A percentile compares a stretch with the other conserved stretches of the same genome.
Evolutionary conservation across 352 stramenopile species (phyloP).

Genomic region (Globisporangium radiosum): DNA sequence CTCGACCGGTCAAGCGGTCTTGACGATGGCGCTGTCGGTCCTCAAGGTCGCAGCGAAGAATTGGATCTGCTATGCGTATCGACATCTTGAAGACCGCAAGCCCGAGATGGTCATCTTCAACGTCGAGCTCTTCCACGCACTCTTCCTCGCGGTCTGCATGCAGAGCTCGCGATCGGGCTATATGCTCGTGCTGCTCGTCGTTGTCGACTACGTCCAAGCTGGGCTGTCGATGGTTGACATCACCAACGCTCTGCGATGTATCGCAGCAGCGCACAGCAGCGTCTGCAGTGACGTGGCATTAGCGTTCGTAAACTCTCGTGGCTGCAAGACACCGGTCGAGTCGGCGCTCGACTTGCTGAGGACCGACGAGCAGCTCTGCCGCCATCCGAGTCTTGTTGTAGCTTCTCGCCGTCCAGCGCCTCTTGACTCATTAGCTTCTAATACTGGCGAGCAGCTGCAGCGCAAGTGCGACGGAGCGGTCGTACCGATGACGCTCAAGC

Average conservation of each 20-base stretch:
- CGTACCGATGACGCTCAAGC: not conserved
- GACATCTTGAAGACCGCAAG: slow-evolving; percentile 18
- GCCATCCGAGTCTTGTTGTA: not conserved
- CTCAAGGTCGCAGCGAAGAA: slow-evolving; percentile 20
- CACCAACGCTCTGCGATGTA: not conserved
- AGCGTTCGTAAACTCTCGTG: not conserved
- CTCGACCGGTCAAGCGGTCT: slow-evolving; percentile 6
- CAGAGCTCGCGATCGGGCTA: slow-evolving; percentile 20
- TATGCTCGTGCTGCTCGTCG: slow-evolving; percentile 21
- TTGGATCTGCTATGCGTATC: not conserved
- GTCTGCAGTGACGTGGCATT: not conserved
- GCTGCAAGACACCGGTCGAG: not conserved
- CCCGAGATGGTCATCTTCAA: slow-evolving; percentile 45
- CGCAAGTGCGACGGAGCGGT: not conserved
- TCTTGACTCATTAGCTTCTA: not conserved
- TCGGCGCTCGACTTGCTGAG: not conserved
- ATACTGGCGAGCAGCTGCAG: not conserved
- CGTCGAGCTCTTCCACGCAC: slow-evolving; percentile 41
- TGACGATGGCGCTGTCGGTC: slow-evolving; percentile 18
- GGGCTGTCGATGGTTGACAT: not conserved
- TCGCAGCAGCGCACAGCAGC: not conserved
- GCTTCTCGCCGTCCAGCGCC: not conserved
- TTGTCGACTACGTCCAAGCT: slow-evolving; percentile 16
- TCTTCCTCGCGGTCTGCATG: slow-evolving; percentile 39
- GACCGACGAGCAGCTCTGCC: not conserved